Percentiles rank a stretch among this genome's conserved stretches.
phyloP scores from a whole-genome alignment of 306 rosid species.

The Clitoria ternatea region DNA sequence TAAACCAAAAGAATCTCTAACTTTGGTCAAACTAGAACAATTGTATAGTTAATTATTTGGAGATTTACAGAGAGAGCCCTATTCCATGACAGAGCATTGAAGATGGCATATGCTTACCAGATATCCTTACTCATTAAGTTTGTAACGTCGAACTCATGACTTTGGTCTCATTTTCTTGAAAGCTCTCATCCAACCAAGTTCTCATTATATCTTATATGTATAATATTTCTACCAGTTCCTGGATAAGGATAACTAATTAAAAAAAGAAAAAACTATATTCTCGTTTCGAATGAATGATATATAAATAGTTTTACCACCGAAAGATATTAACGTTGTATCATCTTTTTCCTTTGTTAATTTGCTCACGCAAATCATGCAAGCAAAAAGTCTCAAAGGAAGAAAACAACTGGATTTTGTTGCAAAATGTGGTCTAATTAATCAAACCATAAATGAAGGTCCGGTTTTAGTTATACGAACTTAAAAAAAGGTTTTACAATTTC shows the following conservation, averaged over 20 bases:
- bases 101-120: conserved; percentile 13
- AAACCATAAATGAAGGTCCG: no score
- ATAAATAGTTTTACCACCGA: neutral
- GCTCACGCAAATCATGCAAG: conserved; percentile 2
- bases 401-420: neutral
- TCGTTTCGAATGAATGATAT: neutral
- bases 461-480: no score
- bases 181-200: neutral
- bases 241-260: conserved; percentile 3
- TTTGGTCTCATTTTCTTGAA: neutral
- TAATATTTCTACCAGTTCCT: neutral
- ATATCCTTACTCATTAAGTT: conserved; percentile 10
- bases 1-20: no score
- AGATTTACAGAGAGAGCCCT: no score
- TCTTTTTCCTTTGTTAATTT: conserved; percentile 1
- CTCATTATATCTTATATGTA: no score
- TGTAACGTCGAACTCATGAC: neutral
- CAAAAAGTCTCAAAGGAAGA: neutral
- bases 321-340: neutral
- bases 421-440: neutral
- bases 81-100: neutral
- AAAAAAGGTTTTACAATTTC: no score
- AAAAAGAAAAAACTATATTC: neutral
- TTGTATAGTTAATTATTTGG: no score
- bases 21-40: no score